A percentile compares a stretch with the other conserved stretches of the same genome.
Evolutionary conservation across 2,329 filamentous ascomycete species (phyloP).

Genomic region (Diplodia intermedia): DNA sequence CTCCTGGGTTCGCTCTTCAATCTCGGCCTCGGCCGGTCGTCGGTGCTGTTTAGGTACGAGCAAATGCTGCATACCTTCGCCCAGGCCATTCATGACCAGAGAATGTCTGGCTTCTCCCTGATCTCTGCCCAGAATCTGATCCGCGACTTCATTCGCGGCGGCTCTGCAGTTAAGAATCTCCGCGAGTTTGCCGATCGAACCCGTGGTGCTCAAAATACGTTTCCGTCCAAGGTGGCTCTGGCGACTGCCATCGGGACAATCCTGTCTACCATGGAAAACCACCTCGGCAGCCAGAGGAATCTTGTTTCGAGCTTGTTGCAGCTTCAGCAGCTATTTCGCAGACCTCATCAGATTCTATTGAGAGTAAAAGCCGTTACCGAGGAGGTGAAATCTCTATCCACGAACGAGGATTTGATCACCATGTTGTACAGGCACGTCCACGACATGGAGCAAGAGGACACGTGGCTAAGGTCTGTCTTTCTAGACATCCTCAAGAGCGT

Average conservation of each 20-base stretch:
- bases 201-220: constrained; percentile 44
- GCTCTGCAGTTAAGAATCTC: constrained; percentile 46
- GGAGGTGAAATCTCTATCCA: constrained; percentile 52
- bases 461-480: constrained; percentile 68
- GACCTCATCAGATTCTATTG: constrained; percentile 60
- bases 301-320: constrained; percentile 49
- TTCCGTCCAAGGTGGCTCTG: constrained; percentile 52
- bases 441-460: constrained; percentile 67
- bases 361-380: constrained; percentile 61
- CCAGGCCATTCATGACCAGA: constrained; percentile 52
- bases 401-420: constrained; percentile 49
- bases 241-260: constrained; percentile 50
- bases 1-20: constrained; percentile 64
- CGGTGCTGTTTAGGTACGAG: constrained; percentile 72
- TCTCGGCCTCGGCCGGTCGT: constrained; percentile 73
- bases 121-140: constrained; percentile 60
- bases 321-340: constrained; percentile 49
- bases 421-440: constrained; percentile 47
- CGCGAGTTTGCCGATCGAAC: constrained; percentile 48
- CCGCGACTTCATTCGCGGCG: constrained; percentile 51
- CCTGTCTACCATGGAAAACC: constrained; percentile 51
- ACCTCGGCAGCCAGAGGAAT: constrained; percentile 43
- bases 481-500: constrained; percentile 70
- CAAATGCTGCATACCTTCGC: constrained; percentile 60
- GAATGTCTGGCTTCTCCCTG: constrained; percentile 60